phyloP scores from a whole-genome alignment of 1,284 basidiomycete genomes.

The Bondarzewia mesenterica region DNA sequence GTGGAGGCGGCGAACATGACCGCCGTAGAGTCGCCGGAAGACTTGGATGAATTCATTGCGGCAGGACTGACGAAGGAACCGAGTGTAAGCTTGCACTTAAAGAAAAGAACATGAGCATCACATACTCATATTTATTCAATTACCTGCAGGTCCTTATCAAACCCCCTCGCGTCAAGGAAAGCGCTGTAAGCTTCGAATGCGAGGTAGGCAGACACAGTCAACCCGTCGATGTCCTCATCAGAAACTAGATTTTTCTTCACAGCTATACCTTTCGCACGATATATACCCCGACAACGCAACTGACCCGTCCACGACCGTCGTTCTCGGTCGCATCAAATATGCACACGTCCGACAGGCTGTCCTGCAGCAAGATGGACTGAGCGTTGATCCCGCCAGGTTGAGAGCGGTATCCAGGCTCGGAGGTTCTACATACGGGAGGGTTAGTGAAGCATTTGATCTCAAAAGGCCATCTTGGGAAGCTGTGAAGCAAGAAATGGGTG shows the following conservation, averaged over 20 bases:
- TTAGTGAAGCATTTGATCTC: conserved; percentile 51
- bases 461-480: conserved; percentile 50
- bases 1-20: conserved; percentile 62
- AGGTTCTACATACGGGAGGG: conserved; percentile 47
- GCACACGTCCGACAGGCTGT: conserved; percentile 54
- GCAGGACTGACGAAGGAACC: conserved; percentile 54
- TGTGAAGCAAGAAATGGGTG: not conserved
- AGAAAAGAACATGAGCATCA: too few relatives aligned
- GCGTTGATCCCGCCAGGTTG: conserved; percentile 53
- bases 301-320: conserved; percentile 34
- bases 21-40: conserved; percentile 53
- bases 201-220: conserved; percentile 29
- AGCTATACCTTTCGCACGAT: conserved; percentile 52
- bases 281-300: conserved; percentile 36
- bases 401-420: conserved; percentile 58
- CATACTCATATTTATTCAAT: not conserved
- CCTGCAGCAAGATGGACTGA: conserved; percentile 37
- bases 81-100: conserved; percentile 51
- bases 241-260: too few relatives aligned
- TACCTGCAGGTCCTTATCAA: conserved; percentile 31
- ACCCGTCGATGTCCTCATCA: too few relatives aligned
- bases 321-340: conserved; percentile 57
- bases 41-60: conserved; percentile 61
- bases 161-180: conserved; percentile 63
- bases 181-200: conserved; percentile 69